These are phyloP conservation scores for Chalciporus sp. DNA, from an alignment of 1,284 basidiomycete genomes.

Conservation along the genomic window DNA sequence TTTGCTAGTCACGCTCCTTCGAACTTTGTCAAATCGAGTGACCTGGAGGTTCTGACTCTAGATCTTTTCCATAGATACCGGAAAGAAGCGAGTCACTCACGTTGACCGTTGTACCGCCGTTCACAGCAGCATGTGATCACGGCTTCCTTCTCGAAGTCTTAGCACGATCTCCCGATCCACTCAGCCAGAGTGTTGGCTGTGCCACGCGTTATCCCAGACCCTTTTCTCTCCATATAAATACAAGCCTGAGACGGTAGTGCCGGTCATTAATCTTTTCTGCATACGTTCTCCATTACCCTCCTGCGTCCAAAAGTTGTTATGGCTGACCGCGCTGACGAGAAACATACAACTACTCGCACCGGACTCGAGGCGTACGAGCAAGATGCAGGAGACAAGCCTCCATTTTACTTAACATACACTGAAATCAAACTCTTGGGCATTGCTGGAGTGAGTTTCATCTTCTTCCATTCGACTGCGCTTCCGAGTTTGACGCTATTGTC, in stretches of 20 bases:
- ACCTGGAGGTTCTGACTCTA: too few species aligned
- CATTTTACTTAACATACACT: constrained; percentile 47
- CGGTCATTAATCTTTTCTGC: neutral
- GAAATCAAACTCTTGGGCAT: constrained; percentile 63
- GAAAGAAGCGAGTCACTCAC: too few species aligned
- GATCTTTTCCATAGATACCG: too few species aligned
- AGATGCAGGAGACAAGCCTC: constrained; percentile 42
- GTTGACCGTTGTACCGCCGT: too few species aligned
- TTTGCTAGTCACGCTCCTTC: too few species aligned
- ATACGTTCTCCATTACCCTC: neutral
- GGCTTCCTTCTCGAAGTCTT: neutral
- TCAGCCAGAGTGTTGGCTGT: constrained; percentile 2
- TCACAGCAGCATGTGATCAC: neutral
- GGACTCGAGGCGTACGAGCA: constrained; percentile 50
- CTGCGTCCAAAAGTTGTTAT: constrained; percentile 8
- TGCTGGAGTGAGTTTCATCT: constrained; percentile 50
- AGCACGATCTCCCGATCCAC: neutral
- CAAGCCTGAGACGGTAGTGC: constrained; percentile 6
- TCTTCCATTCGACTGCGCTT: constrained; percentile 1
- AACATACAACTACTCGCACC: constrained; percentile 1
- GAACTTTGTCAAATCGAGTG: too few species aligned
- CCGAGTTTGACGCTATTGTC: constrained; percentile 3
- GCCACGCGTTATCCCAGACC: constrained; percentile 8
- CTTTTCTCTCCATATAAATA: constrained; percentile 8
- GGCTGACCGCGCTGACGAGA: constrained; percentile 4